These are phyloP conservation scores for Spergularia bocconei DNA, from an alignment of 148 eudicot genomes.

Conservation along the genomic window DNA sequence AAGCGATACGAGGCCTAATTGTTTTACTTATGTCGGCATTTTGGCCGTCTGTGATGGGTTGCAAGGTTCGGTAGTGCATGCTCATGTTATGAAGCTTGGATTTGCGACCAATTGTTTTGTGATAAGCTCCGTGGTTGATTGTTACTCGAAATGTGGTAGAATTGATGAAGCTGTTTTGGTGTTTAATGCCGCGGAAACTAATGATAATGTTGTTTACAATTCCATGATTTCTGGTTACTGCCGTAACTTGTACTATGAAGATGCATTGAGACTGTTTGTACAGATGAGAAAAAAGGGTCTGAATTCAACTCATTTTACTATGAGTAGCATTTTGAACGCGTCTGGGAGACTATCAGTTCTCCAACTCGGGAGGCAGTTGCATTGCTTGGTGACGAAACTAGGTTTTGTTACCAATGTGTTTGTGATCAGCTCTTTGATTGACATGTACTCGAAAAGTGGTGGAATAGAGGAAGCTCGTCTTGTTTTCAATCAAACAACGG, in stretches of 20 bases:
- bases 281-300: conserved; percentile 27
- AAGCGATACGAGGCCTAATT: conserved; percentile 34
- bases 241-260: conserved; percentile 25
- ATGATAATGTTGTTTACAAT: conserved; percentile 35
- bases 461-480: conserved; percentile 26
- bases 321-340: conserved; percentile 44
- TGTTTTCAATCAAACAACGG: conserved; percentile 26
- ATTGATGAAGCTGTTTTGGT: conserved; percentile 27
- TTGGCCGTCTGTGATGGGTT: conserved; percentile 27
- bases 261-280: conserved; percentile 35
- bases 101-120: conserved; percentile 26
- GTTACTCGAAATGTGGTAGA: conserved; percentile 39
- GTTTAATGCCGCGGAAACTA: conserved; percentile 22
- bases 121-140: conserved; percentile 38
- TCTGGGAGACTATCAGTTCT: conserved; percentile 35
- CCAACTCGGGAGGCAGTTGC: conserved; percentile 37
- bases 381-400: conserved; percentile 33
- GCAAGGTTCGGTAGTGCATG: conserved; percentile 37
- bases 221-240: conserved; percentile 43
- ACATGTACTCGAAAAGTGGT: conserved; percentile 42
- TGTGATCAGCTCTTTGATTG: conserved; percentile 37
- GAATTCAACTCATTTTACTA: conserved; percentile 27
- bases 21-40: conserved; percentile 40
- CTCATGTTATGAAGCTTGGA: conserved; percentile 39
- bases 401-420: conserved; percentile 32